Evolutionary conservation across 805 yeast species (phyloP), one percentile per base, ranked within the genome.

Genomic region (Jamesozyma piceae): DNA sequence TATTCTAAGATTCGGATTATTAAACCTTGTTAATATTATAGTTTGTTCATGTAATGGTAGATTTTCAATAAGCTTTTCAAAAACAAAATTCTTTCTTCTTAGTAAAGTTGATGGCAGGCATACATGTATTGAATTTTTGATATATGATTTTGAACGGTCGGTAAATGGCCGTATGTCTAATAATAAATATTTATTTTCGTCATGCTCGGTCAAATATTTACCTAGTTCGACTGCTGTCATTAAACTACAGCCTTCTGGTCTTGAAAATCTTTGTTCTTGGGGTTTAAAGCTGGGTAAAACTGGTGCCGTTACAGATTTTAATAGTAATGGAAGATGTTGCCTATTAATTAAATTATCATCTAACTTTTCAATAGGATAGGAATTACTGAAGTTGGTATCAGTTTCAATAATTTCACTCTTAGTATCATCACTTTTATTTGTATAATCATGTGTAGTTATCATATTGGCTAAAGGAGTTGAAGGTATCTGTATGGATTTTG

Each of bases 31-130:
- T 6, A 27, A 35, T 31, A 48, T 38, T 17, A 43, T 20, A 15
- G 35, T 11, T 38, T 50, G 57, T 34, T 80, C 88, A 43, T 65
- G 64, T 4, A 62, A 51, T 0, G 85, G 76, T 39, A 82, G 62
- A 26, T 84, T 78, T 39, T 73, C 75, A 20, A 82, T 63, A 50
- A 86, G 78, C 54, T 78, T 71, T 37, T 65, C 66, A 43, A 89
- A 66, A 2, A 78, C 77, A 53, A 84, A 89, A 41, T 80, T 81
- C 27, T 78, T 67, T 49, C 97, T 73, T 57, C 80, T 83, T 48
- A 89, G 65, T 34, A 89, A 67, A 0, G 97, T 89, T n/a, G 95
- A 82, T 2, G 97, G 97, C 13, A 89, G 64, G 60, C 95, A 85
- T 30, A 90, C 72, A 57, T 86, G 86, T 36, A 85, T 67, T 1